Evolutionary conservation across 768 basidiomycete genomes (phyloP), one percentile per base, ranked within the genome.

Genomic region (Tulasnella sp.): DNA sequence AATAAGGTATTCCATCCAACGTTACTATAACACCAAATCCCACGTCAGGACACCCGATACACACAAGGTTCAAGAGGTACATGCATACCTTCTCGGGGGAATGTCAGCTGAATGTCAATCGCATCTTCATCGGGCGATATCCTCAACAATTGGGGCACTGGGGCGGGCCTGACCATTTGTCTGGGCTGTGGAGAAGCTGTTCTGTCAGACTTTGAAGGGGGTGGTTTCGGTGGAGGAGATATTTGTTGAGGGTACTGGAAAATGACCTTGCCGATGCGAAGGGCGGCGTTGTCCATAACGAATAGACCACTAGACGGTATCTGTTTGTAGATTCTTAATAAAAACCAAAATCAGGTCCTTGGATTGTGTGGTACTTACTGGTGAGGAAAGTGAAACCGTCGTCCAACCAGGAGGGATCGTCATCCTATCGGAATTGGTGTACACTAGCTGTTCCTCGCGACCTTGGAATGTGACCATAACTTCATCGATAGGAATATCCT

Each of bases 261-360:
- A 43, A 76, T 70, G 14, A 92, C 72, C 29, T 74, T 76, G 3
- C 82, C 76, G 57, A 85, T 70, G 14, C 75, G 78, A 21, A 86
- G 72, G 68, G 88, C 82, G 14, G 77, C 83, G 34, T 74, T 73
- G 32, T 88, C 84, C 23, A 86, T 71, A 2, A 79, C 63, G 64
- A 84, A 88, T 0, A 76, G 73, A 9, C 92, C 93, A 43, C 74
- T 71, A 14, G 80, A 74, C 3, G 86, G 77, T 14, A 81, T 84
- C 90, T 90, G 40, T n/a, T 3, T 23, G 27, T 57, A 19, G 37
- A 15, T 21, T 35, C 21, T 17, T 2, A 32, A 11, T 12, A 34
- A 34, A 21, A 8, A n/a, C n/a, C n/a, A n/a, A n/a, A n/a, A n/a
- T n/a, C n/a, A n/a, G 29, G 37, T 34, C 17, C 1, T 11, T 19